Percentiles rank a stretch among this genome's conserved stretches.
These are phyloP conservation scores for Fusarium sp. DNA, from an alignment of 2,329 filamentous ascomycete species.

Conservation along the genomic window DNA sequence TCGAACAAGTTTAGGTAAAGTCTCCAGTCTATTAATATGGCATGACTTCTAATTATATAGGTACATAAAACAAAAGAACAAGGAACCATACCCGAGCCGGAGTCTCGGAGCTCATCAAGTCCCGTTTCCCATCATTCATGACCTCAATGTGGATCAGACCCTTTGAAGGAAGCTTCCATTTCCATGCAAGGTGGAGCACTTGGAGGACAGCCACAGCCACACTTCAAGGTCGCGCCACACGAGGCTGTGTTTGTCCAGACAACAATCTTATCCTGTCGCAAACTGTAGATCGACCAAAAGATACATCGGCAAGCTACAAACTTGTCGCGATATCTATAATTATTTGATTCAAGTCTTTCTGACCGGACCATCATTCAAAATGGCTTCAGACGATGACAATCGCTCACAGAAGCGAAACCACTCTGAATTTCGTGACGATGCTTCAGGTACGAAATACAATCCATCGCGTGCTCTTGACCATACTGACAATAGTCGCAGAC, in stretches of 20 bases:
- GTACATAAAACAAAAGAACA: slow-evolving; percentile 2
- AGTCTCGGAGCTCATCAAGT: slow-evolving; percentile 30
- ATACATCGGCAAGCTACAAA: neutral
- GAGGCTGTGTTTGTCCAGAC: slow-evolving; percentile 38
- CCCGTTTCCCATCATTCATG: slow-evolving; percentile 30
- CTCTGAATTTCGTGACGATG: slow-evolving; percentile 64
- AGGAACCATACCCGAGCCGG: slow-evolving; percentile 24
- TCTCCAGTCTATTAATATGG: neutral
- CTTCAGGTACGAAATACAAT: slow-evolving; percentile 49
- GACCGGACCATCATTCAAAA: slow-evolving; percentile 8
- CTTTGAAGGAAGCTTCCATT: neutral
- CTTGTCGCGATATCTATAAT: neutral
- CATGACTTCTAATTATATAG: slow-evolving; percentile 3
- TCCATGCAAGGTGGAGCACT: neutral
- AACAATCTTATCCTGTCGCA: slow-evolving; percentile 27
- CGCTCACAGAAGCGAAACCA: slow-evolving; percentile 63
- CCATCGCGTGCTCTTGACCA: slow-evolving; percentile 1
- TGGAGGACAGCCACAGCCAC: slow-evolving; percentile 40
- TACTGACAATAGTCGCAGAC: slow-evolving; percentile 53
- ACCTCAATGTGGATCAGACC: slow-evolving; percentile 37
- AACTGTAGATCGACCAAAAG: slow-evolving; percentile 18
- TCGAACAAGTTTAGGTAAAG: neutral
- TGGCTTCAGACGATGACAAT: slow-evolving; percentile 49
- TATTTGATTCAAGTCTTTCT: neutral
- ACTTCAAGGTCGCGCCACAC: slow-evolving; percentile 37